Percentiles rank a stretch among this genome's conserved stretches.
phyloP scores from a whole-genome alignment of 2,329 filamentous ascomycete genomes.

The Phialophora tarda region DNA sequence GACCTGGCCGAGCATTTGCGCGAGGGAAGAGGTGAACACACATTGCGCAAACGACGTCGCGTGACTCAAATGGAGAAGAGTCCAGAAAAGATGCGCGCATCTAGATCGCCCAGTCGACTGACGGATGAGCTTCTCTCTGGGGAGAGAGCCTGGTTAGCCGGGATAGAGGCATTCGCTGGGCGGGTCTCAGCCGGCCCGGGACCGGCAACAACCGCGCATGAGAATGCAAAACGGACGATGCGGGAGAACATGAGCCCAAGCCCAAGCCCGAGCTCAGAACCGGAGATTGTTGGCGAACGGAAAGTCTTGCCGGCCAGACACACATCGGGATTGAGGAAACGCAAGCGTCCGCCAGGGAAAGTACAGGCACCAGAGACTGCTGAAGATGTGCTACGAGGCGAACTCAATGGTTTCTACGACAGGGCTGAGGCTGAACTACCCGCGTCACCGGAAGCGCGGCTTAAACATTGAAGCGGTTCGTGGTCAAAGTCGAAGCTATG shows the following conservation, averaged over 20 bases:
- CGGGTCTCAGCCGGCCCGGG: background rate
- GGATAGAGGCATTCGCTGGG: background rate
- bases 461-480: background rate
- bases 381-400: background rate
- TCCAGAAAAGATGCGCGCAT: background rate
- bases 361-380: background rate
- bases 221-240: background rate
- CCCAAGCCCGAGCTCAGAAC: conserved; percentile 6
- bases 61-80: background rate
- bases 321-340: background rate
- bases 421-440: background rate
- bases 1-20: background rate
- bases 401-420: background rate
- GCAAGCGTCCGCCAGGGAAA: conserved; percentile 2
- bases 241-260: background rate
- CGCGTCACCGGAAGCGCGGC: background rate
- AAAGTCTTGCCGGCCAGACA: background rate
- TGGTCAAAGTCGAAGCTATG: background rate
- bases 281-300: conserved; percentile 9
- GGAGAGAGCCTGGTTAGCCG: background rate
- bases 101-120: conserved; percentile 9
- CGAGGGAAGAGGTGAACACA: background rate
- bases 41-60: background rate
- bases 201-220: too few relatives aligned
- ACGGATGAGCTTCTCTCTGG: conserved; percentile 8